Percentiles rank a stretch among this genome's conserved stretches.
These are phyloP conservation scores for Phytophthora sp. DNA, from an alignment of 352 stramenopile species.

Conservation along the genomic window DNA sequence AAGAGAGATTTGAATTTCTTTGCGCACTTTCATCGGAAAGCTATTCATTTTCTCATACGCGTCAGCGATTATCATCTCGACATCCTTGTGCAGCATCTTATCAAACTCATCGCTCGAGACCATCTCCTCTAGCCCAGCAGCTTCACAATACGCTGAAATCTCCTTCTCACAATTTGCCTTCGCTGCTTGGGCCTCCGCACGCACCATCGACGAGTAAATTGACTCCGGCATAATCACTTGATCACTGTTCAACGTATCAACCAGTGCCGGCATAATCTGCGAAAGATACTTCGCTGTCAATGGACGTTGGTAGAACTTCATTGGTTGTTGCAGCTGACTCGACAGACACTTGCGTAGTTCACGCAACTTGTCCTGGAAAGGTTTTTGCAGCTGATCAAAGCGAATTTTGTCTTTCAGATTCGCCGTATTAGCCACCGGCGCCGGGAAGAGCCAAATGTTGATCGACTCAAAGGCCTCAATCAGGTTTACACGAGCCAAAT, in stretches of 20 bases:
- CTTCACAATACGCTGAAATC: constrained; percentile 74
- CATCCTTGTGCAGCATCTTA: constrained; percentile 55
- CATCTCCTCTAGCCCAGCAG: constrained; percentile 63
- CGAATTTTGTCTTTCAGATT: constrained; percentile 84
- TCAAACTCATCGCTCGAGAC: constrained; percentile 66
- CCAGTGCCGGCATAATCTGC: constrained; percentile 77
- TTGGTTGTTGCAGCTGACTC: constrained; percentile 72
- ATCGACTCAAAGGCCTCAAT: constrained; percentile 87
- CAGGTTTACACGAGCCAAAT: constrained; percentile 76
- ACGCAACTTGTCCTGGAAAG: constrained; percentile 79
- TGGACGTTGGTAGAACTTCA: constrained; percentile 77
- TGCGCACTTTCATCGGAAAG: constrained; percentile 54
- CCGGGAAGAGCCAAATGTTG: constrained; percentile 87
- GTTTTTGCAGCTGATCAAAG: constrained; percentile 81
- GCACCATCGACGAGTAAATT: constrained; percentile 89
- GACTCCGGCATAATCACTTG: constrained; percentile 90
- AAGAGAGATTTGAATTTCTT: constrained; percentile 67
- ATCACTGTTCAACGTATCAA: constrained; percentile 87
- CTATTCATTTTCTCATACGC: constrained; percentile 57
- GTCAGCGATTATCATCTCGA: constrained; percentile 63
- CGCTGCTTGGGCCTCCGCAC: constrained; percentile 68
- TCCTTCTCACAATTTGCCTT: constrained; percentile 67
- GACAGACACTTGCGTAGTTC: constrained; percentile 78
- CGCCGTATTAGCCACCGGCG: constrained; percentile 78
- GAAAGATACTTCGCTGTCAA: constrained; percentile 75